Conservation (phyloP, 108 stramenopile genomes). For the Craspedostauros australis region DNA sequence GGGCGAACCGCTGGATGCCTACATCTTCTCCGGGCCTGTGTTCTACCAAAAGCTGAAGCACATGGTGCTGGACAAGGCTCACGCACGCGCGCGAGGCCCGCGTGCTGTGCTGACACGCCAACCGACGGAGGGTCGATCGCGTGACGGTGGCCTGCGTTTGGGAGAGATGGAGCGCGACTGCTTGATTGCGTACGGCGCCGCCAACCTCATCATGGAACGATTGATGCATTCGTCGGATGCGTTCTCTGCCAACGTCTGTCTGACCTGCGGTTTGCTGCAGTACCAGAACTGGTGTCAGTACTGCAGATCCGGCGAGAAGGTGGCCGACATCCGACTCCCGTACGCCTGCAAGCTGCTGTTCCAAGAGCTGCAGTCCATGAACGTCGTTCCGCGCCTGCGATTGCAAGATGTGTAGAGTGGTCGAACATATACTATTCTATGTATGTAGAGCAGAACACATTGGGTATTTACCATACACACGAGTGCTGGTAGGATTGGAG, state of each 20-base stretch:
- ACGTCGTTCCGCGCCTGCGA: slow-evolving; percentile 80
- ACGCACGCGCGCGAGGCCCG: slow-evolving; percentile 96
- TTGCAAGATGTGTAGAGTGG: slow-evolving; percentile 73
- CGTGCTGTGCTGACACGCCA: slow-evolving; percentile 98
- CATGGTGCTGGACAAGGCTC: slow-evolving; percentile 99
- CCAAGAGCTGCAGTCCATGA: slow-evolving; percentile 97
- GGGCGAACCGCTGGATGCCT: slow-evolving; percentile 91
- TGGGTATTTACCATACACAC: too few species aligned
- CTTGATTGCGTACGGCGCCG: slow-evolving; percentile 99
- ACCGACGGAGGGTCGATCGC: slow-evolving; percentile 98
- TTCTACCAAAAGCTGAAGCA: slow-evolving; percentile 99
- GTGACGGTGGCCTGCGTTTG: slow-evolving; percentile 97
- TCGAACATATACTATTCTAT: too few species aligned
- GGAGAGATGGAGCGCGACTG: slow-evolving; percentile 99
- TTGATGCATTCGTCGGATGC: slow-evolving; percentile 99
- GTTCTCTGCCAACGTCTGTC: slow-evolving; percentile 95
- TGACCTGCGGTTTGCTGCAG: slow-evolving; percentile 90
- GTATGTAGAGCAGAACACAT: too few species aligned
- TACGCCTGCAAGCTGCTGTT: slow-evolving; percentile 99
- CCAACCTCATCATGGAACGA: slow-evolving; percentile 97
- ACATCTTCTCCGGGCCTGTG: slow-evolving; percentile 96
- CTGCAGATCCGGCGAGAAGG: slow-evolving; percentile 89
- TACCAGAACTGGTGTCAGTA: slow-evolving; percentile 96
- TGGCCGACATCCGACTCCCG: slow-evolving; percentile 89
- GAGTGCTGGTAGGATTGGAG: too few species aligned